Evolutionary conservation across 176 grass and related monocot genomes (phyloP).

Genomic region (Juncus effusus): DNA sequence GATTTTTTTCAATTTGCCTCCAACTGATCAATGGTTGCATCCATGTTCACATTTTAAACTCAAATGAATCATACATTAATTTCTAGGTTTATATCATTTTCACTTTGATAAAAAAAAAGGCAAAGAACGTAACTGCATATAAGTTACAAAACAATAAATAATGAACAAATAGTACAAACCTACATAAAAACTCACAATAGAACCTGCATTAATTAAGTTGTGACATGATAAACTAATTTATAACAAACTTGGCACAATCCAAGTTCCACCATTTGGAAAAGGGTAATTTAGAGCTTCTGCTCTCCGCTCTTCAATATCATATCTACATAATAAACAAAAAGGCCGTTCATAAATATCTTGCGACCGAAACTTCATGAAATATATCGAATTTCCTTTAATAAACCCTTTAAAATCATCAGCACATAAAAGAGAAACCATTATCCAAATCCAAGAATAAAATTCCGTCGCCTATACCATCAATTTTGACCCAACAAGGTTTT

Average conservation of each 20-base stretch:
- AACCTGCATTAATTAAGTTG: too few species aligned
- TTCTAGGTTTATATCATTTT: too few species aligned
- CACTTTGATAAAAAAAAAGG: too few species aligned
- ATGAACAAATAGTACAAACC: too few species aligned
- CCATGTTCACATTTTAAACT: too few species aligned
- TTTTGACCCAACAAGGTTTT: conserved; percentile 19
- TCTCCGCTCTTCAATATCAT: conserved; percentile 18
- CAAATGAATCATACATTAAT: too few species aligned
- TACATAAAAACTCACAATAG: too few species aligned
- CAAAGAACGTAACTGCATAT: too few species aligned
- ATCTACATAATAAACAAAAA: conserved; percentile 17
- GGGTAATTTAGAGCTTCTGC: conserved; percentile 4
- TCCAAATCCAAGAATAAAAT: conserved; percentile 21
- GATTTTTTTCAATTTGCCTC: too few species aligned
- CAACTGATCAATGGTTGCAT: too few species aligned
- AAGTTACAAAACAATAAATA: too few species aligned
- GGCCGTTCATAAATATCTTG: conserved; percentile 3
- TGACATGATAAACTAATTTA: not conserved
- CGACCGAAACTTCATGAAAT: conserved; percentile 10
- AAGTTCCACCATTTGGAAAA: conserved; percentile 20
- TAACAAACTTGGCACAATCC: conserved; percentile 25
- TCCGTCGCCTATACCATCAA: conserved; percentile 17
- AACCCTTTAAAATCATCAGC: conserved; percentile 7
- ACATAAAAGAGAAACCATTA: conserved; percentile 15
- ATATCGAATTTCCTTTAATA: conserved; percentile 15